These are phyloP conservation scores for Blastocrithidia nonstop DNA, from an alignment of 208 protist species.

Conservation along the genomic window DNA sequence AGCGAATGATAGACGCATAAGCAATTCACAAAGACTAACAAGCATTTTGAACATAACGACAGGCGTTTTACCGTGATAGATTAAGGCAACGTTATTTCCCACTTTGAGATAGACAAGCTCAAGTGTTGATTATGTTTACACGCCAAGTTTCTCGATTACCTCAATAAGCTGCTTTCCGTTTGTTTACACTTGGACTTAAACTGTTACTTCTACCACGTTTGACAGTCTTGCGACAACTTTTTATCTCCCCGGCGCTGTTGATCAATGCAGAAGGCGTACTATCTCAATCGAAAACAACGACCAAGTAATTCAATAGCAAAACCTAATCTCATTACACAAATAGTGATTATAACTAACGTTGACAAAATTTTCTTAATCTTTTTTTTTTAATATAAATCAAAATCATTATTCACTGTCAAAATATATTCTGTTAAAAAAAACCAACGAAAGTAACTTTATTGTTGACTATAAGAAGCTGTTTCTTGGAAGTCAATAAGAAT, in stretches of 20 bases:
- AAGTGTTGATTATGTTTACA: conserved; percentile 61
- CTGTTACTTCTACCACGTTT: conserved; percentile 57
- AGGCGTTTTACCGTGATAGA: conserved; percentile 38
- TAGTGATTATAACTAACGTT: conserved; percentile 1
- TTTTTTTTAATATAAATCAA: too few species aligned
- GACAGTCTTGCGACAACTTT: conserved; percentile 20
- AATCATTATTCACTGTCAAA: too few species aligned
- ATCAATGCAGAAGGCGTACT: conserved; percentile 43
- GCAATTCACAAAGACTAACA: conserved; percentile 71
- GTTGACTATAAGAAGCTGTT: too few species aligned
- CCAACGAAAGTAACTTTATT: too few species aligned
- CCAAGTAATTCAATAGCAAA: too few species aligned
- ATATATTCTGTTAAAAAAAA: too few species aligned
- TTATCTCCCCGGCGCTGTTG: conserved; percentile 47
- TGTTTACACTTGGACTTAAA: conserved; percentile 58
- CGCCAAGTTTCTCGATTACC: conserved; percentile 50
- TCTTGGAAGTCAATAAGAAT: too few species aligned
- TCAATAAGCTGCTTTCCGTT: conserved; percentile 69
- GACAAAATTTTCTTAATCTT: conserved; percentile 1
- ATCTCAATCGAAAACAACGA: conserved; percentile 11
- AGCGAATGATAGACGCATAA: conserved; percentile 70
- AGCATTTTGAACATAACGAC: conserved; percentile 46
- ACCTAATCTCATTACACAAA: too few species aligned
- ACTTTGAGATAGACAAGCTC: conserved; percentile 64
- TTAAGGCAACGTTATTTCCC: conserved; percentile 26